A percentile compares a stretch with the other conserved stretches of the same genome.
Evolutionary conservation across 208 protist species (phyloP).

Genomic region (Trypanosoma melophagium): DNA sequence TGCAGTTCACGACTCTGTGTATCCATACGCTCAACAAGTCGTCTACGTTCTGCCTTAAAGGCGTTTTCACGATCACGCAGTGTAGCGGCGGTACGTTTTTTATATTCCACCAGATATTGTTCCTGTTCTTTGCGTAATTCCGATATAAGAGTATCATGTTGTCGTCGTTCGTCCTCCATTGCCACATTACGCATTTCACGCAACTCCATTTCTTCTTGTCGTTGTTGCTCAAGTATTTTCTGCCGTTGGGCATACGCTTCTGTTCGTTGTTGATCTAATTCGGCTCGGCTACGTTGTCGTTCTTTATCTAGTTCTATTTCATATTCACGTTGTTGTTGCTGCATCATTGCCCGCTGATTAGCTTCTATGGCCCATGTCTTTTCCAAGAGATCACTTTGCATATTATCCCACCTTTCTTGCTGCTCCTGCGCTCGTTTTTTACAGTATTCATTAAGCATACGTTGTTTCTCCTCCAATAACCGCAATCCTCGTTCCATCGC

Average conservation of each 20-base stretch:
- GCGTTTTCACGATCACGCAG: conserved; percentile 9
- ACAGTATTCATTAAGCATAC: background rate
- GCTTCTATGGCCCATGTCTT: conserved; percentile 19
- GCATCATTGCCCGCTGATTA: conserved; percentile 14
- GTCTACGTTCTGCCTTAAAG: conserved; percentile 10
- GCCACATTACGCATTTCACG: conserved; percentile 9
- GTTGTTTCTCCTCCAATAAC: conserved; percentile 11
- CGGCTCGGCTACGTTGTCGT: conserved; percentile 15
- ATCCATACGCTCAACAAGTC: conserved; percentile 16
- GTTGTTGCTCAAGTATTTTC: conserved; percentile 22
- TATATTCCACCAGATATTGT: conserved; percentile 7
- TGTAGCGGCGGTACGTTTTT: conserved; percentile 1
- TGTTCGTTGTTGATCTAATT: conserved; percentile 4
- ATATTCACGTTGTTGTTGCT: conserved; percentile 4
- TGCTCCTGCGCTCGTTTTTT: conserved; percentile 2
- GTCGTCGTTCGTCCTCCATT: conserved; percentile 23
- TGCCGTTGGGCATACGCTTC: conserved; percentile 12
- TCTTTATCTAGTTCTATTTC: conserved; percentile 5
- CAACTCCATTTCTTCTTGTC: conserved; percentile 17
- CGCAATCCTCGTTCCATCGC: background rate
- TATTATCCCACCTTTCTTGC: conserved; percentile 7
- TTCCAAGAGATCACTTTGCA: conserved; percentile 1
- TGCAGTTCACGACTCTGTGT: conserved; percentile 7
- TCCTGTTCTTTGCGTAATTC: conserved; percentile 22
- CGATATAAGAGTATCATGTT: conserved; percentile 10